Evolutionary conservation across 805 yeast species (phyloP), one percentile per base, ranked within the genome.

Genomic region (Metschnikowia lunata): DNA sequence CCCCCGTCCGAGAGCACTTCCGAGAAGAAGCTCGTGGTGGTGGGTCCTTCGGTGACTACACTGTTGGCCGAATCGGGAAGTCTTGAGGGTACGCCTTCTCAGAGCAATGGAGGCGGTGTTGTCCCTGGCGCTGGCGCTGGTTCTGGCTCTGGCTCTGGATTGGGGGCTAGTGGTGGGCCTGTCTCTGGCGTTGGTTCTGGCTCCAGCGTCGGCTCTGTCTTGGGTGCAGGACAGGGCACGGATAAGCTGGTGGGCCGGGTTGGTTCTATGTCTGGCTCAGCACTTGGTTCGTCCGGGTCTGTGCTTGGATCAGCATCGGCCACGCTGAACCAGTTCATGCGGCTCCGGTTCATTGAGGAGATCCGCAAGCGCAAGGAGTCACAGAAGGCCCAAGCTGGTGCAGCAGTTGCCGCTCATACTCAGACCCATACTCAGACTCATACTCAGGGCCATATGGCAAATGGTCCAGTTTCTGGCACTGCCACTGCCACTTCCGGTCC

Each of bases 301-400:
- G 54, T 39, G 43, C 57, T 36, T 52, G 33, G 59, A 45, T 26
- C 46, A 37, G 36, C 59, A 43, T 42, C 42, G 32, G 63, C 70
- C 1, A 70, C 74, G 8, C 69, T 77, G 8, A 74, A 71, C 36
- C 95, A 89, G 62, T 93, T 93, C 63, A 79, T 87, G 74, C 78
- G 98, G 51, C 69, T 91, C 40, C 75, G 95, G 50, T 88, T 90
- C 56, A 85, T 91, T 47, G 98, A 91, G 62, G 93, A 85, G 64
- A 80, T 86, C 66, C 73, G 95, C 43, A 72, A 85, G 37, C 79
- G 85, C 59, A 78, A 79, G 56, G 74, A 70, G 49, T 62, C 70
- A 6, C 74, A 71, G 39, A 67, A 66, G 50, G 67, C 63, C 1
- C 71, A 63, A 46, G 69, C 67, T 34, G 74, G 69, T 33, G 72